A percentile compares a stretch with the other conserved stretches of the same genome.
Evolutionary conservation across 2,329 filamentous ascomycete genomes (phyloP).

Genomic region (Pseudogymnoascus verrucosus): DNA sequence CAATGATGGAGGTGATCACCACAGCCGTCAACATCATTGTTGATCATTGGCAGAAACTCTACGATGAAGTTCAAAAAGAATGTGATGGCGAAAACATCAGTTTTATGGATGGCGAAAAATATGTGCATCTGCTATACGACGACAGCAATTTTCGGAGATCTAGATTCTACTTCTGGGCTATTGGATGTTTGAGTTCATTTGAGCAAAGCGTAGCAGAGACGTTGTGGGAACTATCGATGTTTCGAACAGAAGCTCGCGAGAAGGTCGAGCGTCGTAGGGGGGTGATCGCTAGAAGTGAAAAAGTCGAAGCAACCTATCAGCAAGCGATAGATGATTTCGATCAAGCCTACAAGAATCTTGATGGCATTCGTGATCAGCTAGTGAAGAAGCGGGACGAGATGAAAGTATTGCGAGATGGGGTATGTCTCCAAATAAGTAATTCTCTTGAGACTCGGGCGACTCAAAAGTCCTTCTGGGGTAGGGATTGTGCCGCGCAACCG

Average conservation of each 20-base stretch:
- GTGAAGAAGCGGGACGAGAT: not conserved
- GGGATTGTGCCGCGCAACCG: not conserved
- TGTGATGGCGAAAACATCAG: not conserved
- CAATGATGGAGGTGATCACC: not conserved
- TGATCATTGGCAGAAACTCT: not conserved
- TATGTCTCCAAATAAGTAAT: not conserved
- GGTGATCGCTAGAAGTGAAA: too few species aligned
- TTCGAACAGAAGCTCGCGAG: not conserved
- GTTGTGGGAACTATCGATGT: not conserved
- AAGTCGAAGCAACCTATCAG: not conserved
- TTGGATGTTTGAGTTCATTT: conserved; percentile 19
- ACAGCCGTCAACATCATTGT: not conserved
- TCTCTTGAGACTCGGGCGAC: not conserved
- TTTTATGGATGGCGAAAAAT: not conserved
- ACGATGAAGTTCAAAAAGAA: not conserved
- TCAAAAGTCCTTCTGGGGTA: not conserved
- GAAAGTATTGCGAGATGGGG: not conserved
- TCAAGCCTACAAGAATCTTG: not conserved
- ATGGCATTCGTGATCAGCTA: not conserved
- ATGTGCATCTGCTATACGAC: conserved; percentile 19
- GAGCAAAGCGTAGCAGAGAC: conserved; percentile 18
- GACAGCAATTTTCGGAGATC: conserved; percentile 23
- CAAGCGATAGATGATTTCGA: not conserved
- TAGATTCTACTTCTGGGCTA: conserved; percentile 24
- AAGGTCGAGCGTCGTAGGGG: not conserved